Evolutionary conservation across 495 filamentous ascomycete species (phyloP).

Genomic region (Hypoxylon cercidicola): DNA sequence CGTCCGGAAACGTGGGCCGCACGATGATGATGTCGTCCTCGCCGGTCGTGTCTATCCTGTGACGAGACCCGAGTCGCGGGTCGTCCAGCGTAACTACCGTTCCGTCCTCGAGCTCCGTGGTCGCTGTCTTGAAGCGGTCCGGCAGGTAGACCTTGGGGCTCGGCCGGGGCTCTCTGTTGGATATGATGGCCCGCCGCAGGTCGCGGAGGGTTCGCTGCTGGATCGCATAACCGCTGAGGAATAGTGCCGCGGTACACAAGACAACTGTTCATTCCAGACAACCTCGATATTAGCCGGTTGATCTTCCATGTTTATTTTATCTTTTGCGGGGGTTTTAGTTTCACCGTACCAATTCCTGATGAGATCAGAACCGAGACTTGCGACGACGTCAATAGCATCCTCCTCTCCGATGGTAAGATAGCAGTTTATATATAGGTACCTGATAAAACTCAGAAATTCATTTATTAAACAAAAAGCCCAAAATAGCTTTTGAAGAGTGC

Average conservation of each 20-base stretch:
- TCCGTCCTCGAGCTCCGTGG: conserved; percentile 52
- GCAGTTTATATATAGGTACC: conserved; percentile 8
- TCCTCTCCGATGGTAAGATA: conserved; percentile 20
- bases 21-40: conserved; percentile 44
- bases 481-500: conserved; percentile 2
- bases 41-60: not conserved
- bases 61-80: conserved; percentile 8
- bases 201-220: conserved; percentile 65
- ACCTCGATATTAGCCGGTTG: conserved; percentile 1
- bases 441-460: conserved; percentile 7
- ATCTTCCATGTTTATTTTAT: not conserved
- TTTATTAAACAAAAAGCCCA: conserved; percentile 5
- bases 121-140: conserved; percentile 42
- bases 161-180: conserved; percentile 44
- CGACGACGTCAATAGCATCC: conserved; percentile 62
- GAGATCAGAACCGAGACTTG: conserved; percentile 64
- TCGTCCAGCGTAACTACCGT: conserved; percentile 46
- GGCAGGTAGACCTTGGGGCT: conserved; percentile 58
- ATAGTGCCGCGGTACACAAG: conserved; percentile 62
- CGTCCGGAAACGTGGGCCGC: conserved; percentile 43
- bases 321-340: conserved; percentile 13
- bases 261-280: conserved; percentile 50
- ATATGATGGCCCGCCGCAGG: conserved; percentile 58
- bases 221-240: conserved; percentile 63
- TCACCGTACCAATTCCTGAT: conserved; percentile 57